Evolutionary conservation across 306 rosid species (phyloP).

Genomic region (Castanea crenata): DNA sequence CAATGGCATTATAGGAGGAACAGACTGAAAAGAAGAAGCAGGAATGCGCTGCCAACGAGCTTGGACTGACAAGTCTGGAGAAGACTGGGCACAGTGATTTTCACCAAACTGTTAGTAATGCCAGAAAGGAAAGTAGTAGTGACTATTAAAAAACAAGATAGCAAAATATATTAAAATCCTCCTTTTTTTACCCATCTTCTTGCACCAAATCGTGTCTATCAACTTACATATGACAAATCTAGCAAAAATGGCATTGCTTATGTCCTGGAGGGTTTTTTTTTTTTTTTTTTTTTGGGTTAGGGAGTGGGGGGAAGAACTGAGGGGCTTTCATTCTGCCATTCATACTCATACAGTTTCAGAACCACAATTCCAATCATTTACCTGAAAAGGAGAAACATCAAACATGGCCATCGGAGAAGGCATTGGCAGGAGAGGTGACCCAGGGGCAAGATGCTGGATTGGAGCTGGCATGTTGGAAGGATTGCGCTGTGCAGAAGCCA

Average conservation of each 20-base stretch:
- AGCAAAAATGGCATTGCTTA: background rate
- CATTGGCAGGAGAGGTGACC: constrained; percentile 93
- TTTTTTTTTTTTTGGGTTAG: no score
- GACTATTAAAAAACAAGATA: background rate
- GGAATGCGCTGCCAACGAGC: constrained; percentile 81
- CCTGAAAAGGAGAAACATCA: constrained; percentile 97
- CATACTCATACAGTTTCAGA: background rate
- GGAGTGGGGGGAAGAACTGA: no score
- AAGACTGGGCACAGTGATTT: constrained; percentile 54
- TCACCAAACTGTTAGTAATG: constrained; percentile 20
- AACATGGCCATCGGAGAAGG: constrained; percentile 88
- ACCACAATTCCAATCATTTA: constrained; percentile 27
- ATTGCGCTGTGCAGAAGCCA: constrained; percentile 65
- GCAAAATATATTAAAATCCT: background rate
- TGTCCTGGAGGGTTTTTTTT: background rate
- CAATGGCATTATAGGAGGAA: constrained; percentile 68
- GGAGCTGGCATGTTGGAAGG: constrained; percentile 68
- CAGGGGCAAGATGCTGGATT: constrained; percentile 92
- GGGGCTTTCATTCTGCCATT: background rate
- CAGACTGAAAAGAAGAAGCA: constrained; percentile 56
- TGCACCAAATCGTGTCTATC: background rate
- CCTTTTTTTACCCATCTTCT: background rate
- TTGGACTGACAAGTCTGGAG: constrained; percentile 78
- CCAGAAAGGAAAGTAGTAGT: background rate
- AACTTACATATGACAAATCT: background rate